Evolutionary conservation across 2,329 filamentous ascomycete species (phyloP).

Genomic region (Hypoxylon sp.): DNA sequence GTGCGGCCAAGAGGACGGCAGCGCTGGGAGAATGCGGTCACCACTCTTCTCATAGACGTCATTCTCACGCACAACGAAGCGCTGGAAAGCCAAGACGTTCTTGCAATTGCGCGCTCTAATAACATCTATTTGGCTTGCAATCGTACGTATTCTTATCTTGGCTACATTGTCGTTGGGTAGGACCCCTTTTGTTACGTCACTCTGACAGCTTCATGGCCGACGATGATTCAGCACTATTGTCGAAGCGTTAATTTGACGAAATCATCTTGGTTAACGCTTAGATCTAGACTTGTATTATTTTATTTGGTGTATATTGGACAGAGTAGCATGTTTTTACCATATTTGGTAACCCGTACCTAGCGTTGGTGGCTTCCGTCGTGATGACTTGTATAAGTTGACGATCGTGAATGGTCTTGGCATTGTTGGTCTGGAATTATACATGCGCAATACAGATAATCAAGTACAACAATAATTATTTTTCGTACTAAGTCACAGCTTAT

Average conservation of each 20-base stretch:
- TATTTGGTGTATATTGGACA: neutral
- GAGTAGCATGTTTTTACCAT: neutral
- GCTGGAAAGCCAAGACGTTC: neutral
- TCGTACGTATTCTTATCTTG: constrained; percentile 19
- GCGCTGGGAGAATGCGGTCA: constrained; percentile 24
- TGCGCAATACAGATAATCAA: neutral
- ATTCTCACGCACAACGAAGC: constrained; percentile 24
- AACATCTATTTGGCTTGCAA: constrained; percentile 3
- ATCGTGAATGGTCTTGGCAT: neutral
- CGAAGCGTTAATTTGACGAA: constrained; percentile 29
- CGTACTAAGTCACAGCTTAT: neutral
- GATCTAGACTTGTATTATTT: neutral
- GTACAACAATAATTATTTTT: neutral
- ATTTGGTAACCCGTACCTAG: neutral
- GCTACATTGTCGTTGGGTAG: neutral
- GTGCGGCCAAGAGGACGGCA: constrained; percentile 8
- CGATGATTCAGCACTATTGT: constrained; percentile 33
- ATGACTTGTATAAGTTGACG: neutral
- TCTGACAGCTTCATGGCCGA: constrained; percentile 14
- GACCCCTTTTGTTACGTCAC: constrained; percentile 27
- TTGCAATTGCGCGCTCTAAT: neutral
- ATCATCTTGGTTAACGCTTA: constrained; percentile 1
- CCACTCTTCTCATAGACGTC: constrained; percentile 31
- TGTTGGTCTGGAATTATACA: neutral
- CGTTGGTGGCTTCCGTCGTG: neutral